phyloP scores from a whole-genome alignment of 495 filamentous ascomycete genomes.

The Beverwykella pulmonaria region DNA sequence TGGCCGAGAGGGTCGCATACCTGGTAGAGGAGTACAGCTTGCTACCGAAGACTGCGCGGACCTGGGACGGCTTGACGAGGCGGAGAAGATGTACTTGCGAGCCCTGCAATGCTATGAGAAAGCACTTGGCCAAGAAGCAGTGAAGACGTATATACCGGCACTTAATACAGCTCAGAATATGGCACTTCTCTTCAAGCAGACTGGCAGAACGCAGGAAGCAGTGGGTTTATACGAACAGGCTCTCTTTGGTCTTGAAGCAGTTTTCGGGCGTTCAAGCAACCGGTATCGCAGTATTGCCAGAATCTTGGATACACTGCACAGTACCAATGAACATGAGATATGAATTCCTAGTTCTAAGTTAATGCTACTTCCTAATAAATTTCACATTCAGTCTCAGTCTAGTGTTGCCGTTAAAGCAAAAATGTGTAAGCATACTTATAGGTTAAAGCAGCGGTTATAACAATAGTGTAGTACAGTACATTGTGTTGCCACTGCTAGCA shows the following conservation, averaged over 20 bases:
- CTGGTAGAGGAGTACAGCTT: conserved; percentile 25
- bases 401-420: no score
- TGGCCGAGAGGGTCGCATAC: conserved; percentile 32
- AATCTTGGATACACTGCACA: conserved; percentile 14
- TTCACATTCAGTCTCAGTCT: no score
- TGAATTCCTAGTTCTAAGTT: conserved; percentile 13
- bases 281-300: conserved; percentile 17
- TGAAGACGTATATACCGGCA: conserved; percentile 22
- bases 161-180: conserved; percentile 11
- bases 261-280: conserved; percentile 23
- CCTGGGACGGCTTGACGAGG: conserved; percentile 5
- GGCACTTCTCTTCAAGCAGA: conserved; percentile 16
- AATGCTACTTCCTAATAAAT: no score
- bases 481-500: no score
- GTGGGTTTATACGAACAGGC: conserved; percentile 17
- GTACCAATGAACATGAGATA: conserved; percentile 13
- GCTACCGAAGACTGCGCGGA: no score
- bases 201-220: conserved; percentile 15
- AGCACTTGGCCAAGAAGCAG: conserved; percentile 15
- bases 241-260: conserved; percentile 18
- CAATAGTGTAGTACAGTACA: no score
- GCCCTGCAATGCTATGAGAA: conserved; percentile 16
- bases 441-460: no score
- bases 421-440: no score
- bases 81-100: conserved; percentile 5